Conservation (phyloP, 2,329 filamentous ascomycete species). For the Cladosporium colombiae region DNA sequence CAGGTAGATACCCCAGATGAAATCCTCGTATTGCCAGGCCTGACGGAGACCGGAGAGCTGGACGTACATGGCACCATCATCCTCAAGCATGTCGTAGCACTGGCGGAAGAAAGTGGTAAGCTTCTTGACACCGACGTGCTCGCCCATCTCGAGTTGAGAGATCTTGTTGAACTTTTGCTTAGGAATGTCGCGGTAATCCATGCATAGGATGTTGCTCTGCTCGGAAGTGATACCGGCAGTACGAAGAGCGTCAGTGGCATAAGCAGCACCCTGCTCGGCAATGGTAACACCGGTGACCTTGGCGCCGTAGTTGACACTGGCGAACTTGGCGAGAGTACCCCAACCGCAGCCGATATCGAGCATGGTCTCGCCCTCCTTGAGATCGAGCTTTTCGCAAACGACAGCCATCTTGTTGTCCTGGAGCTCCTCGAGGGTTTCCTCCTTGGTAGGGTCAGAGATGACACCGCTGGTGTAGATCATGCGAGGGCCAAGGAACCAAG, state of each 20-base stretch:
- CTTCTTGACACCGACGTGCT: conserved; percentile 95
- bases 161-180: conserved; percentile 87
- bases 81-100: conserved; percentile 92
- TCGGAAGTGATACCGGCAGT: conserved; percentile 78
- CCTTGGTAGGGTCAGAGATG: conserved; percentile 81
- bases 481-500: conserved; percentile 95
- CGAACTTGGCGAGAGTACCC: conserved; percentile 93
- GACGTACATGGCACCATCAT: conserved; percentile 93
- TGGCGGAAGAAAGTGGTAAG: conserved; percentile 79
- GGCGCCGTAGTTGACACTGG: conserved; percentile 87
- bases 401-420: conserved; percentile 97
- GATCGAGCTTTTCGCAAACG: conserved; percentile 91
- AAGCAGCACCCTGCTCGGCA: conserved; percentile 92
- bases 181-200: conserved; percentile 94
- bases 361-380: conserved; percentile 77
- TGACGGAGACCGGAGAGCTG: conserved; percentile 94
- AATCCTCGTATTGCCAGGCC: conserved; percentile 95
- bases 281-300: conserved; percentile 87
- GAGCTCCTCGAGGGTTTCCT: conserved; percentile 90
- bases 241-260: conserved; percentile 89
- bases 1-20: conserved; percentile 98
- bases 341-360: conserved; percentile 97
- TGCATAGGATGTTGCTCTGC: conserved; percentile 90
- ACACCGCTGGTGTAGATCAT: conserved; percentile 99
- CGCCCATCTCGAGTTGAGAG: conserved; percentile 96